These are phyloP conservation scores for Hemileccinum impolitum DNA, from an alignment of 768 basidiomycete species.

Conservation along the genomic window DNA sequence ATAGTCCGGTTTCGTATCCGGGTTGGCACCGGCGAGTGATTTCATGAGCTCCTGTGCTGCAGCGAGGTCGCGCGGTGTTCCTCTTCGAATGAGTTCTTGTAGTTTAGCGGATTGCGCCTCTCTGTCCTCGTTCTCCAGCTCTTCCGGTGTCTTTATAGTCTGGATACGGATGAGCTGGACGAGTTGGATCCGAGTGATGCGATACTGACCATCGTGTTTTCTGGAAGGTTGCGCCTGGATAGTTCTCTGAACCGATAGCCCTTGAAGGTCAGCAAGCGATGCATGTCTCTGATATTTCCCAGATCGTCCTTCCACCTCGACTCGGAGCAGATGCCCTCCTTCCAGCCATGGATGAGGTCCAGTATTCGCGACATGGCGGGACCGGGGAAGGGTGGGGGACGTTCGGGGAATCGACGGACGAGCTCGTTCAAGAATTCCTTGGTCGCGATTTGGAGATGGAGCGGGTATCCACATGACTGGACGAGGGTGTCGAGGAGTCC, in stretches of 20 bases:
- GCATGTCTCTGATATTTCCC: slow-evolving; percentile 97
- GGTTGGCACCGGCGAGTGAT: slow-evolving; percentile 88
- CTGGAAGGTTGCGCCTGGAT: slow-evolving; percentile 15
- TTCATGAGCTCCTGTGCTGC: slow-evolving; percentile 99
- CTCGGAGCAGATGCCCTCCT: slow-evolving; percentile 84
- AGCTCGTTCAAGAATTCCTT: slow-evolving; percentile 99
- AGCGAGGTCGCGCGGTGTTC: slow-evolving; percentile 91
- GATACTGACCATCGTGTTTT: slow-evolving; percentile 22
- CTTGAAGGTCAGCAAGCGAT: slow-evolving; percentile 89
- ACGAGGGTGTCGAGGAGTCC: slow-evolving; percentile 88
- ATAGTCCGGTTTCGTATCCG: slow-evolving; percentile 93
- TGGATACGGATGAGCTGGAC: slow-evolving; percentile 27
- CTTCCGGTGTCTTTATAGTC: slow-evolving; percentile 93
- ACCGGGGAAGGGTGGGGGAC: slow-evolving; percentile 92
- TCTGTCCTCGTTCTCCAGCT: slow-evolving; percentile 93
- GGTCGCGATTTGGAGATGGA: slow-evolving; percentile 94
- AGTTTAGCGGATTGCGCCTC: slow-evolving; percentile 95
- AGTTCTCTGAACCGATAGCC: slow-evolving; percentile 76
- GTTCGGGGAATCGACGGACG: slow-evolving; percentile 95
- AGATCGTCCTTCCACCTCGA: slow-evolving; percentile 95
- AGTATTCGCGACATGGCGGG: slow-evolving; percentile 94
- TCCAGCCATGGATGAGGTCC: slow-evolving; percentile 92
- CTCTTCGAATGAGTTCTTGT: slow-evolving; percentile 96
- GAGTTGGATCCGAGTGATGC: not conserved
- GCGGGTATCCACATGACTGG: slow-evolving; percentile 93